Evolutionary conservation across 176 grass and related monocot species (phyloP).

Genomic region (Musa acuminata): DNA sequence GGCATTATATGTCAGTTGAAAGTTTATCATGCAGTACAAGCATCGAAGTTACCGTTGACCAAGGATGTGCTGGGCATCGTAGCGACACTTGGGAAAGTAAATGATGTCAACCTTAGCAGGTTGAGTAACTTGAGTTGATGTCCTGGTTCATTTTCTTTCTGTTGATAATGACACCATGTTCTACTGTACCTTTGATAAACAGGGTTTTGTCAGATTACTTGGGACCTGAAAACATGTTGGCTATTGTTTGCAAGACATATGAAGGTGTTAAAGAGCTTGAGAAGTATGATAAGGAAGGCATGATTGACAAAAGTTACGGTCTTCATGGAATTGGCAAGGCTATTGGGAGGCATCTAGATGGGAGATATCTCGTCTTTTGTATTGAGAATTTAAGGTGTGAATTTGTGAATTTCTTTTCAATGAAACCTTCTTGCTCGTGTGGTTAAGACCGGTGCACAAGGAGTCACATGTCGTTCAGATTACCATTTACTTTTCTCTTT

Average conservation of each 20-base stretch:
- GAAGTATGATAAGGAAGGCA: conserved; percentile 56
- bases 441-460: neutral
- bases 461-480: too few species aligned
- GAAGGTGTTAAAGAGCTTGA: conserved; percentile 66
- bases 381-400: conserved; percentile 72
- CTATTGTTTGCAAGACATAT: conserved; percentile 75
- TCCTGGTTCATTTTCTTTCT: neutral
- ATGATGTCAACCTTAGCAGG: conserved; percentile 73
- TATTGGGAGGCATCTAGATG: conserved; percentile 39
- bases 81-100: conserved; percentile 65
- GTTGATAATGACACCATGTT: neutral
- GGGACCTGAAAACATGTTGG: conserved; percentile 79
- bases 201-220: conserved; percentile 75
- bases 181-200: neutral
- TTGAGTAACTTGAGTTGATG: conserved; percentile 22
- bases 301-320: conserved; percentile 46
- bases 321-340: conserved; percentile 43
- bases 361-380: conserved; percentile 70
- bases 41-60: conserved; percentile 32
- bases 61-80: conserved; percentile 66
- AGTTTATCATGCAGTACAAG: conserved; percentile 12
- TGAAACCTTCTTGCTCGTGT: neutral
- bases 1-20: conserved; percentile 57
- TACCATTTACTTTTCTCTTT: neutral
- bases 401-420: neutral